Percentiles rank a stretch among this genome's conserved stretches.
These are phyloP conservation scores for Hymenoscyphus infarciens DNA, from an alignment of 2,329 filamentous ascomycete genomes.

Conservation along the genomic window DNA sequence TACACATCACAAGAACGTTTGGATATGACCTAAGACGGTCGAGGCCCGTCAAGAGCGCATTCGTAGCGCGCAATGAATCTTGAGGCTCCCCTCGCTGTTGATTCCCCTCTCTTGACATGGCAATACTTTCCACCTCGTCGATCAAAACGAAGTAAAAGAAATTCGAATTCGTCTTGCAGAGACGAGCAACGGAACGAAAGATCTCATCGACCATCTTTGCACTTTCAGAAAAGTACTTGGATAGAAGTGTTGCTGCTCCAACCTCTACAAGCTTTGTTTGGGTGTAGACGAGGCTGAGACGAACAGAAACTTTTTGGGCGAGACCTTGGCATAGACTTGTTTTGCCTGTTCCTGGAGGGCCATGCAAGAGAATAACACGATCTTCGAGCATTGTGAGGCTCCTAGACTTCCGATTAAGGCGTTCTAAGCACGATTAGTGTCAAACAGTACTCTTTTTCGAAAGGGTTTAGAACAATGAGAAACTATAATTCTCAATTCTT, in stretches of 20 bases:
- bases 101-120: conserved; percentile 27
- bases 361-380: conserved; percentile 86
- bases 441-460: not conserved
- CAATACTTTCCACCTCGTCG: conserved; percentile 36
- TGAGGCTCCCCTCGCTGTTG: conserved; percentile 28
- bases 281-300: conserved; percentile 39
- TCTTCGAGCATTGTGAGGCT: conserved; percentile 40
- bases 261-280: conserved; percentile 42
- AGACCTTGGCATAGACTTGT: conserved; percentile 96
- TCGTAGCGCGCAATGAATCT: conserved; percentile 34
- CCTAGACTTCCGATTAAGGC: conserved; percentile 18
- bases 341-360: conserved; percentile 84
- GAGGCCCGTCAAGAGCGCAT: conserved; percentile 34
- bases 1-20: conserved; percentile 33
- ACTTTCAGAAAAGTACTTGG: conserved; percentile 47
- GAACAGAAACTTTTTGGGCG: conserved; percentile 55
- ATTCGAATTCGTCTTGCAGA: conserved; percentile 26
- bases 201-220: conserved; percentile 41
- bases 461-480: too few relatives aligned
- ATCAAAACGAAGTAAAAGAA: conserved; percentile 34
- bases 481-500: not conserved
- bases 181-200: conserved; percentile 39
- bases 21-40: conserved; percentile 25
- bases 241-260: conserved; percentile 43
- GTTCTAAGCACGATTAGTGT: conserved; percentile 19